Evolutionary conservation across 208 protist genomes (phyloP).

Genomic region (Leishmania arabica): DNA sequence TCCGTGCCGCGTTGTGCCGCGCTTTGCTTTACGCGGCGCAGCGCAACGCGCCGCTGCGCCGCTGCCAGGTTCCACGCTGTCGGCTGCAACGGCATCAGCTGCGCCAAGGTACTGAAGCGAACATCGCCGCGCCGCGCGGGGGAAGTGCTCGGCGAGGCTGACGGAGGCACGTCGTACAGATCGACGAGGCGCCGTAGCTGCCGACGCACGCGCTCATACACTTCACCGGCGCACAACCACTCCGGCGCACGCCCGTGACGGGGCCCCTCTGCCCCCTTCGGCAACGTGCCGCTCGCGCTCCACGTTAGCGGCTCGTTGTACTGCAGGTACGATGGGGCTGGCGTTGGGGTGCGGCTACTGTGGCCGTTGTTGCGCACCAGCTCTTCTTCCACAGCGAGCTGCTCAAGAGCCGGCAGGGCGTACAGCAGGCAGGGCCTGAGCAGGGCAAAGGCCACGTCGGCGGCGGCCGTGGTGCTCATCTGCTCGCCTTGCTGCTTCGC

Average conservation of each 20-base stretch:
- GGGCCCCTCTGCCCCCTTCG: background rate
- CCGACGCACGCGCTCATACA: slow-evolving; percentile 25
- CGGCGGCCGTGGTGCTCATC: background rate
- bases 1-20: background rate
- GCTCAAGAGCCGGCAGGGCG: slow-evolving; percentile 27
- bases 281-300: background rate
- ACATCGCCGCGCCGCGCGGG: background rate
- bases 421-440: slow-evolving; percentile 33
- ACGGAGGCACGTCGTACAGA: slow-evolving; percentile 8
- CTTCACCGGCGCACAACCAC: slow-evolving; percentile 30
- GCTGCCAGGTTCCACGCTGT: slow-evolving; percentile 7
- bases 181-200: slow-evolving; percentile 20
- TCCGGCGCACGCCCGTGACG: background rate
- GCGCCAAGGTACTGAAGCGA: slow-evolving; percentile 18
- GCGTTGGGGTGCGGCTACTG: background rate
- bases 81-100: slow-evolving; percentile 23
- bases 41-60: slow-evolving; percentile 16
- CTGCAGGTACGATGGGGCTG: slow-evolving; percentile 1
- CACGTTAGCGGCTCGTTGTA: slow-evolving; percentile 24
- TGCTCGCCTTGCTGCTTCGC: slow-evolving; percentile 15
- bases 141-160: background rate
- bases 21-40: background rate
- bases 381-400: slow-evolving; percentile 26
- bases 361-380: background rate
- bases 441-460: slow-evolving; percentile 24